These are phyloP conservation scores for Arabis alpina DNA, from an alignment of 345 rosid species.

Conservation along the genomic window DNA sequence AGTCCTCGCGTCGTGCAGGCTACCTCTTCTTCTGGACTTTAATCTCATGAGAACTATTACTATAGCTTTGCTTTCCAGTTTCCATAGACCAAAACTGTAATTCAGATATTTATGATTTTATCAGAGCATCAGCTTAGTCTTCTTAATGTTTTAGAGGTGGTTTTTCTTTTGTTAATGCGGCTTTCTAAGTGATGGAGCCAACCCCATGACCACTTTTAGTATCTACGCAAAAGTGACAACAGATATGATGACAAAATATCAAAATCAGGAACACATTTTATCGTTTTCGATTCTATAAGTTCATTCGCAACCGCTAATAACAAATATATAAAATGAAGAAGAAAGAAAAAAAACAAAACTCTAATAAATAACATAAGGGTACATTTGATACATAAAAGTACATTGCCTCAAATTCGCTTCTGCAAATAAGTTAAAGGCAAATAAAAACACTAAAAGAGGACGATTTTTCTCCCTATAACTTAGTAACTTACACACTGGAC, in stretches of 20 bases:
- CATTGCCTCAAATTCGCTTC: slow-evolving; percentile 19
- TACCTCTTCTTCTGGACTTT: background rate
- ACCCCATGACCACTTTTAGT: background rate
- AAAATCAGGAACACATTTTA: background rate
- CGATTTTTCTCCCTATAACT: background rate
- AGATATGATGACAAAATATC: background rate
- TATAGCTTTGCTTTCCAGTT: background rate
- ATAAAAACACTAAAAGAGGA: slow-evolving; percentile 1
- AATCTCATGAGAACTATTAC: background rate
- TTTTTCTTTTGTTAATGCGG: background rate
- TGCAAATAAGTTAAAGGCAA: slow-evolving; percentile 22
- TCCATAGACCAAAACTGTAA: background rate
- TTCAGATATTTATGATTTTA: background rate
- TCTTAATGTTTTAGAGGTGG: background rate
- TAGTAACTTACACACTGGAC: slow-evolving; percentile 22
- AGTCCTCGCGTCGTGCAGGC: background rate
- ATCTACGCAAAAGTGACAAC: background rate
- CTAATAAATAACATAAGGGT: background rate
- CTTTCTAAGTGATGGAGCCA: slow-evolving; percentile 3
- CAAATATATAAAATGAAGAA: background rate
- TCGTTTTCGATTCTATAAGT: background rate
- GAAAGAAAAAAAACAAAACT: background rate
- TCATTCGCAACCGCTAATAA: background rate
- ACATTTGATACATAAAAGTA: background rate
- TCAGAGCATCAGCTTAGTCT: background rate